These are phyloP conservation scores for Forsythia suspensa DNA, from an alignment of 257 asterid genomes.

Conservation along the genomic window DNA sequence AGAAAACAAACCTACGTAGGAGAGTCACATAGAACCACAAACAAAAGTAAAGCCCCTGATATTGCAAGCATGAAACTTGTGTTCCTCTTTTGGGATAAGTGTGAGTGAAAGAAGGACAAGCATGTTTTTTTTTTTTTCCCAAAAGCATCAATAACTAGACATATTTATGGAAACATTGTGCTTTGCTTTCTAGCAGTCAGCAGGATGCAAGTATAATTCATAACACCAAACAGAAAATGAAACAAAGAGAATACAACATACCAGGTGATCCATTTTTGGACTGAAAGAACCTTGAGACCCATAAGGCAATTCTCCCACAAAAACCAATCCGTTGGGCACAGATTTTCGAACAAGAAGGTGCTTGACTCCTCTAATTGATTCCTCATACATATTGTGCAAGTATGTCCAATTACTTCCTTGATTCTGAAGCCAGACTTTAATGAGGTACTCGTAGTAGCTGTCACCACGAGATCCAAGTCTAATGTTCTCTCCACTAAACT, in stretches of 20 bases:
- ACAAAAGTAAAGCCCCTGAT: neutral
- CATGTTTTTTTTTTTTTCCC: neutral
- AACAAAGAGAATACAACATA: slow-evolving; percentile 34
- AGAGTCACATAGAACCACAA: slow-evolving; percentile 14
- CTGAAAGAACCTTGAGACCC: slow-evolving; percentile 72
- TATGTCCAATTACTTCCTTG: slow-evolving; percentile 63
- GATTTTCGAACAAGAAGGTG: slow-evolving; percentile 82
- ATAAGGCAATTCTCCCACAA: slow-evolving; percentile 88
- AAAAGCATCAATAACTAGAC: neutral
- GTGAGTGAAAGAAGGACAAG: neutral
- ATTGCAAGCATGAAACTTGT: neutral
- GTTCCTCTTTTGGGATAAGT: neutral
- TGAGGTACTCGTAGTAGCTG: slow-evolving; percentile 94
- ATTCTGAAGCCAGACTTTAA: slow-evolving; percentile 92
- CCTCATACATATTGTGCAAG: slow-evolving; percentile 77
- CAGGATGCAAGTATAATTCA: neutral
- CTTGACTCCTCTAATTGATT: slow-evolving; percentile 86
- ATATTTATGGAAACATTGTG: neutral
- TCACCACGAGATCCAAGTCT: slow-evolving; percentile 99
- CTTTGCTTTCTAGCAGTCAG: neutral
- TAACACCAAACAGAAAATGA: slow-evolving; percentile 14
- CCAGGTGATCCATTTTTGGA: slow-evolving; percentile 99
- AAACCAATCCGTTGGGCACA: slow-evolving; percentile 80
- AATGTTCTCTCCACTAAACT: slow-evolving; percentile 81
- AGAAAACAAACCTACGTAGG: slow-evolving; percentile 83